Conservation (phyloP, 257 asterid genomes). For the Galeopsis tetrahit region DNA sequence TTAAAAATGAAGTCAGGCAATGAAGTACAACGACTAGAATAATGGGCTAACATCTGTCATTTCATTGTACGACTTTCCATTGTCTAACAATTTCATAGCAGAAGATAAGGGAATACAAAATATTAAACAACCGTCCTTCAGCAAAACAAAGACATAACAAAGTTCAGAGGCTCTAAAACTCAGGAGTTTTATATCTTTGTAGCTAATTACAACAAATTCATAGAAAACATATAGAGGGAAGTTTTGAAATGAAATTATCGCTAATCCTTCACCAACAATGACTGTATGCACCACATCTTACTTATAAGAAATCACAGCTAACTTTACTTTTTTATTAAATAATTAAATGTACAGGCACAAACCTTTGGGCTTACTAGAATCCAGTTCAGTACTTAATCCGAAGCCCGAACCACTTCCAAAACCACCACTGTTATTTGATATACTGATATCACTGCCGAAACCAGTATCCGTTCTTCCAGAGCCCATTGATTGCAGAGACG, state of each 20-base stretch:
- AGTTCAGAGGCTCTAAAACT: neutral
- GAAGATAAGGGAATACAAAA: neutral
- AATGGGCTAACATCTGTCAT: neutral
- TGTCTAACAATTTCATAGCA: neutral
- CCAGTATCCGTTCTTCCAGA: conserved; percentile 76
- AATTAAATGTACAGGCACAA: conserved; percentile 4
- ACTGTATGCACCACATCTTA: neutral
- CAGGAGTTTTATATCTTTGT: neutral
- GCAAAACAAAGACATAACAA: neutral
- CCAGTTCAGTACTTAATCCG: conserved; percentile 69
- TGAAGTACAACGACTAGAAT: neutral
- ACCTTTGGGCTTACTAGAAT: conserved; percentile 81
- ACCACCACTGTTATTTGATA: conserved; percentile 60
- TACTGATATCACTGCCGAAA: conserved; percentile 70
- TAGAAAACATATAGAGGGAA: neutral
- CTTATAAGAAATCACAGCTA: neutral
- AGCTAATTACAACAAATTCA: neutral
- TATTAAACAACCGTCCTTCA: neutral
- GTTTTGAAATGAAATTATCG: neutral
- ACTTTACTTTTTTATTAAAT: neutral
- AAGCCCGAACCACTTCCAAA: conserved; percentile 66
- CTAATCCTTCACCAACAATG: conserved; percentile 7
- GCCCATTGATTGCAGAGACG: conserved; percentile 75
- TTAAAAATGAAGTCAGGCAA: neutral
- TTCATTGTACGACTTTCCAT: neutral